Percentiles rank a stretch among this genome's conserved stretches.
Conservation (phyloP, 1,284 basidiomycete genomes). For the Xanthoconium separans region DNA sequence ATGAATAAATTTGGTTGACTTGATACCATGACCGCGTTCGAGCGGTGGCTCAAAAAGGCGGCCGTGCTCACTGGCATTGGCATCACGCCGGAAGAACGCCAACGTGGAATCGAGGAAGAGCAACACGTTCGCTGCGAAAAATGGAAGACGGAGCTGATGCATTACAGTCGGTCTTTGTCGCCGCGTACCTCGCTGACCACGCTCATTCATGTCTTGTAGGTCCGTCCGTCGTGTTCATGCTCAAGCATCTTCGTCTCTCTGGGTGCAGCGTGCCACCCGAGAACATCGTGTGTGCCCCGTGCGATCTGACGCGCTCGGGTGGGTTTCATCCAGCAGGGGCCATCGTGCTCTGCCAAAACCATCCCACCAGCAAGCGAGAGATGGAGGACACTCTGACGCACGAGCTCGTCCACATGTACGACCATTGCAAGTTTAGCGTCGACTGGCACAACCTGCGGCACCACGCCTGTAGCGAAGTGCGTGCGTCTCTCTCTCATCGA, state of each 20-base stretch:
- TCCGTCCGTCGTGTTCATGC: conserved; percentile 84
- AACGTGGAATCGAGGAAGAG: conserved; percentile 35
- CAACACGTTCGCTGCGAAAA: conserved; percentile 45
- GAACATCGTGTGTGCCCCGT: conserved; percentile 82
- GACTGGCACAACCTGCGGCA: conserved; percentile 90
- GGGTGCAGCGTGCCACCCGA: conserved; percentile 65
- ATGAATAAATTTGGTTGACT: conserved; percentile 14
- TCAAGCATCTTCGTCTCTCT: conserved; percentile 78
- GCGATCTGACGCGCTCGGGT: conserved; percentile 73
- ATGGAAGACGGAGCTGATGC: conserved; percentile 51
- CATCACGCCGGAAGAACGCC: conserved; percentile 39
- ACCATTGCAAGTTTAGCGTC: conserved; percentile 92
- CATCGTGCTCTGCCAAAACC: conserved; percentile 81
- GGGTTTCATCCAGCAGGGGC: conserved; percentile 80
- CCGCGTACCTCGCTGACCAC: conserved; percentile 12
- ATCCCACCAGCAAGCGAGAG: conserved; percentile 79
- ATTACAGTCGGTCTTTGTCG: conserved; percentile 38
- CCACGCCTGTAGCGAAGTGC: conserved; percentile 94
- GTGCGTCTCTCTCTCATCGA: conserved; percentile 22
- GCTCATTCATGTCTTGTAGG: conserved; percentile 47
- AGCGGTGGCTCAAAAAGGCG: conserved; percentile 45
- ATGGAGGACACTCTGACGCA: conserved; percentile 94
- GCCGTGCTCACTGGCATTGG: conserved; percentile 43
- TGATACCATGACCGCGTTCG: conserved; percentile 27
- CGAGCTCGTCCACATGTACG: conserved; percentile 95